Percentiles rank a stretch among this genome's conserved stretches.
phyloP scores from a whole-genome alignment of 805 yeast species.

The Lipomyces yamanashiensis region DNA sequence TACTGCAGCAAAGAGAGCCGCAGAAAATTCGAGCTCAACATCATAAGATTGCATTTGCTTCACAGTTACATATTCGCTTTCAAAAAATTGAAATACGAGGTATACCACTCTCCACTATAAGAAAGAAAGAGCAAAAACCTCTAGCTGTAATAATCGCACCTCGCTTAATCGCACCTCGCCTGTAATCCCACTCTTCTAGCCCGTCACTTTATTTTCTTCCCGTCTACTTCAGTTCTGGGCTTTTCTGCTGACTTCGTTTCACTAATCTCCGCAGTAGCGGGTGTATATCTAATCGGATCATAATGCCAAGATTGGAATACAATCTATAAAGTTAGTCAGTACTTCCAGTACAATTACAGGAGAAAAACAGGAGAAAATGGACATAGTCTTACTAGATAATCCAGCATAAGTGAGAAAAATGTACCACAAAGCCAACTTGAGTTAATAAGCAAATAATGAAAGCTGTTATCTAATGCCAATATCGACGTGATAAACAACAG shows the following conservation, averaged over 20 bases:
- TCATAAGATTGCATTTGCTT: no score
- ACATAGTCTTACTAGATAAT: constrained; percentile 44
- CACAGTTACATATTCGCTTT: no score
- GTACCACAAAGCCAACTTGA: constrained; percentile 93
- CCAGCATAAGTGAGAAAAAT: constrained; percentile 82
- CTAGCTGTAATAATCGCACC: not conserved
- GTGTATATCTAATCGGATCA: constrained; percentile 17
- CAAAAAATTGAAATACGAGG: no score
- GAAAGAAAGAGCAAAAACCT: not conserved
- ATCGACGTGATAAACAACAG: constrained; percentile 88
- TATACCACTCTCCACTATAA: no score
- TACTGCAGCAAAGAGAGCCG: no score
- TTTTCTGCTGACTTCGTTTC: not conserved
- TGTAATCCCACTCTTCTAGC: not conserved
- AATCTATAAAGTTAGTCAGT: constrained; percentile 15
- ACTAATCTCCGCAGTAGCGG: not conserved
- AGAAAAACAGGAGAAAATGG: no score
- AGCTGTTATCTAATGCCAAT: constrained; percentile 66
- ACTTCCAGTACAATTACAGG: not conserved
- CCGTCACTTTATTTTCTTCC: constrained; percentile 7
- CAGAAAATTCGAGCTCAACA: no score
- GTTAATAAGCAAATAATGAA: constrained; percentile 74
- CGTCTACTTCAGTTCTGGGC: not conserved
- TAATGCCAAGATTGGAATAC: constrained; percentile 35
- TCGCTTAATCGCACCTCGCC: not conserved